Conservation (phyloP, 106 monocot species). For the Apostasia ramifera region DNA sequence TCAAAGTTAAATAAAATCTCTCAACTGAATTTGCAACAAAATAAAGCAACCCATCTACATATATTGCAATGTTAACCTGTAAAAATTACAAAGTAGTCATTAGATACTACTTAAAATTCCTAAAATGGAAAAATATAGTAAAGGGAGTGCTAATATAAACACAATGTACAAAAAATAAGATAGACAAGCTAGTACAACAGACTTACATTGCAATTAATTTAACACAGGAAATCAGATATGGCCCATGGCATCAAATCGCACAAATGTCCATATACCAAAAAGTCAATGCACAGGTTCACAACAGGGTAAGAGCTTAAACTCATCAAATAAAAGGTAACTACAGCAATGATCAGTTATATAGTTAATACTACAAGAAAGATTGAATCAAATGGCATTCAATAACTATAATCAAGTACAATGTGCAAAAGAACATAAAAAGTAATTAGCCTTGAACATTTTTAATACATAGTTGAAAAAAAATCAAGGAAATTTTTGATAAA, state of each 20-base stretch:
- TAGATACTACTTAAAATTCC: neutral
- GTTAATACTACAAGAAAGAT: too few relatives aligned
- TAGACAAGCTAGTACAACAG: neutral
- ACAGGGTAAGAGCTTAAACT: too few relatives aligned
- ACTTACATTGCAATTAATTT: neutral
- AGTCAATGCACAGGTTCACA: too few relatives aligned
- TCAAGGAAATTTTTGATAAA: too few relatives aligned
- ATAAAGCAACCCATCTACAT: conserved; percentile 40
- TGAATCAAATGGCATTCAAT: too few relatives aligned
- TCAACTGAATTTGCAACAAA: conserved; percentile 33
- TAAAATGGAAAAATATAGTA: conserved; percentile 1
- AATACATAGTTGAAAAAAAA: too few relatives aligned
- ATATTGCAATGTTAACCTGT: conserved; percentile 39
- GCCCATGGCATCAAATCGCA: neutral
- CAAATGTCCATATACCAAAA: neutral
- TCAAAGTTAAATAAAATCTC: conserved; percentile 7
- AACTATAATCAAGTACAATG: too few relatives aligned
- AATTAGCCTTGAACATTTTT: too few relatives aligned
- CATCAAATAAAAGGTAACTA: too few relatives aligned
- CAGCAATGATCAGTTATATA: too few relatives aligned
- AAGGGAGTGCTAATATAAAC: neutral
- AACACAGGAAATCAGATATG: neutral
- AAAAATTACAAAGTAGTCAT: conserved; percentile 1
- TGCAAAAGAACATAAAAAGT: too few relatives aligned
- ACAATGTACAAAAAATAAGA: neutral